Base-by-base conservation (phyloP, 1,284 basidiomycete species). In the Sporisorium scitamineum region DNA sequence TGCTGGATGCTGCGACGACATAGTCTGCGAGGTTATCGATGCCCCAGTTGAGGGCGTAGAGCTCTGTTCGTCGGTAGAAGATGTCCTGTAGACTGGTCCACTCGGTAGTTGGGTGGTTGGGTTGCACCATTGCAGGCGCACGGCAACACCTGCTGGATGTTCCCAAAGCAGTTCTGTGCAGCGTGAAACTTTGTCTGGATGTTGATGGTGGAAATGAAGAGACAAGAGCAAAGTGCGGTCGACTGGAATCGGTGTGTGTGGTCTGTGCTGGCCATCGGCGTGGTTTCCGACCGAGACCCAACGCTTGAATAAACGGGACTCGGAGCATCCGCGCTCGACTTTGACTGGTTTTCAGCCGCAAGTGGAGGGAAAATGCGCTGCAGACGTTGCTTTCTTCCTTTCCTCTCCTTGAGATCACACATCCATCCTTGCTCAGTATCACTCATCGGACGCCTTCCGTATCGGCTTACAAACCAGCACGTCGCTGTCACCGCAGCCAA, bases 21-120 rank as follows among this genome's bases (percentile, higher is more conserved):
- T 92, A 94, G 86, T 96, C 93, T 47, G 89, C 89, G 27, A 99
- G 87, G 83, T 93, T 90, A 14, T 91, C 91, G 8, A 94, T 87
- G 77, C 92, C 92, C 84, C 93, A 95, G 16, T 90, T 88, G 73
- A 95, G 90, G 3, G 91, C 90, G 85, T 98, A 99, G 20, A 95
- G 88, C 76, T 93, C 92, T 67, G 94, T 91, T 58, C 92, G 87
- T 41, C 89, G 86, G 74, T 89, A 89, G 74, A 83, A 87, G 55
- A 84, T 84, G 47, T 80, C 72, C 32, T 80, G 80, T 18, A 84
- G 70, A 34, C 70, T 70, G 34, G 80, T 70, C 80, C 82, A 84
- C 61, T 83, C 81, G 44, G 67, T 55, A 29, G 77, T 79, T 13
- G 80, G 80, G 39, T 80, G 79, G 24, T 60, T 55, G 20, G 65